Evolutionary conservation across 352 stramenopile genomes (phyloP), one percentile per base, ranked within the genome.

Genomic region (Phytopythium litorale): DNA sequence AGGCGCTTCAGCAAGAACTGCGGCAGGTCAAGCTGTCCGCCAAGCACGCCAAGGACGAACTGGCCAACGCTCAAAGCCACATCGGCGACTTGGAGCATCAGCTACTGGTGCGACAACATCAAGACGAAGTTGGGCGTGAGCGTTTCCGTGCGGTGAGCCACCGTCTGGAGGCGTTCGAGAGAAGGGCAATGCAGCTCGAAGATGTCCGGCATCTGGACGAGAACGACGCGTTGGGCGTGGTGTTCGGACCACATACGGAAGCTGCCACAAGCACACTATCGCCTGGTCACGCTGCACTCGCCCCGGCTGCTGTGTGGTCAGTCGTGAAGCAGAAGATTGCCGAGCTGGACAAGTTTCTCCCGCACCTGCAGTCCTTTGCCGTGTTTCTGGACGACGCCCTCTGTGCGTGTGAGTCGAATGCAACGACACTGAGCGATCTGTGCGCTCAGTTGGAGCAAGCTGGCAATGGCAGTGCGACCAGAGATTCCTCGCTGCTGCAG

Each of bases 321-420:
- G 32, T 25, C 12, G 50, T 56, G 28, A 37, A 42, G 13, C 50
- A 15, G 11, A 42, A 42, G 13, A 67, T 87, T 18, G 61, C 54
- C 7, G 60, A 65, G 32, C 52, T 89, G 4, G 63, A 66, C 18
- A 64, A 61, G 19, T 89, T 89, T 37, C 62, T 87, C 3, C 64
- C 71, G 16, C 62, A 84, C 13, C 60, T 89, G 0, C 71, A 83
- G 64, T 60, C 62, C 7, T 63, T 84, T 12, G 42, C 76, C 1
- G 55, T 59, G 12, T 59, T 67, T 30, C 15, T 87, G 32, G 58
- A 72, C 30, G 67, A 66, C 1, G 66, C 70, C 1, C 54, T 89
- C 12, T 53, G 43, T 25, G 50, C 81, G 4, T 89, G 78, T n/a
- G 67, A 62, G 42, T 55, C 56, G 21, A 83, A 88, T 32, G 49